These are phyloP conservation scores for Clarkia xantiana DNA, from an alignment of 345 rosid species.

Conservation along the genomic window DNA sequence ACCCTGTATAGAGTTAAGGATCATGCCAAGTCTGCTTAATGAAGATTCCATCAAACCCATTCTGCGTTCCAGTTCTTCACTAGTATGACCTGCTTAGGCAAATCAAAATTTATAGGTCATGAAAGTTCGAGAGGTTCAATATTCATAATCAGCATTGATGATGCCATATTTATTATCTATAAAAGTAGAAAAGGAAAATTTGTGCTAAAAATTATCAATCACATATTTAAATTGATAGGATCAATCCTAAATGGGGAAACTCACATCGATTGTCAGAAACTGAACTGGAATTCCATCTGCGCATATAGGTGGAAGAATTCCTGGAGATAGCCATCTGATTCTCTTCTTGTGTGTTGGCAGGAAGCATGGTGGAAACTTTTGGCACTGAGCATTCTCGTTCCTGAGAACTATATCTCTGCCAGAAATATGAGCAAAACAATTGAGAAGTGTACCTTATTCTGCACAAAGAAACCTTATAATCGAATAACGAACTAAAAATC, in stretches of 20 bases:
- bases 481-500: too few relatives aligned
- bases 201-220: background rate
- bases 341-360: slow-evolving; percentile 38
- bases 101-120: background rate
- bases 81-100: slow-evolving; percentile 37
- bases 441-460: background rate
- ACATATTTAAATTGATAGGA: too few relatives aligned
- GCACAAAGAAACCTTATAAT: background rate
- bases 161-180: background rate
- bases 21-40: slow-evolving; percentile 58
- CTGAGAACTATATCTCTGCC: slow-evolving; percentile 64
- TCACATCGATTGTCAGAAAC: slow-evolving; percentile 39
- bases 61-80: slow-evolving; percentile 62
- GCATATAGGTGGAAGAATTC: slow-evolving; percentile 31
- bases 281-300: slow-evolving; percentile 48
- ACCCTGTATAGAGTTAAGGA: slow-evolving; percentile 67
- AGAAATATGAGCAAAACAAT: slow-evolving; percentile 1
- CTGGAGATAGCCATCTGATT: slow-evolving; percentile 39
- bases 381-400: slow-evolving; percentile 42
- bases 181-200: background rate
- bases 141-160: background rate
- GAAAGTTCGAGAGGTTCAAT: too few relatives aligned
- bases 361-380: slow-evolving; percentile 39
- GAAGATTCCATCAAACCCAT: slow-evolving; percentile 66
- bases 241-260: background rate